phyloP scores from a whole-genome alignment of 352 stramenopile genomes.

The Phytopythium ostracodes region DNA sequence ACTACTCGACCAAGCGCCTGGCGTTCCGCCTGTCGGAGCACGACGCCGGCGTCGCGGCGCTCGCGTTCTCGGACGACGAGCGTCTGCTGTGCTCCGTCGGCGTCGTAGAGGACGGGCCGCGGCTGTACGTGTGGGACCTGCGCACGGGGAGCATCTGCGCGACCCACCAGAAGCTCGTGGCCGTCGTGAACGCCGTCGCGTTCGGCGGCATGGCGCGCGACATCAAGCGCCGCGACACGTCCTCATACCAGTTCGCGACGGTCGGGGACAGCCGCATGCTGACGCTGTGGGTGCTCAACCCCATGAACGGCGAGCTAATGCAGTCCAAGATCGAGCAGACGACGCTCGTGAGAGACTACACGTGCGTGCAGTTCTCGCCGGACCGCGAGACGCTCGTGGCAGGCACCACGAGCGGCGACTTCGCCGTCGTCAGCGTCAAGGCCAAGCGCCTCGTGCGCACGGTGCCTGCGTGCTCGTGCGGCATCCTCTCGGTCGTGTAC shows the following conservation, averaged over 20 bases:
- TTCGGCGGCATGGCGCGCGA: constrained; percentile 87
- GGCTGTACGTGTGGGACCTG: constrained; percentile 90
- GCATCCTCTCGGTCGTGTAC: constrained; percentile 62
- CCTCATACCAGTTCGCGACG: constrained; percentile 87
- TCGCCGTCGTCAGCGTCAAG: constrained; percentile 78
- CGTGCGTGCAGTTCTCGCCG: constrained; percentile 74
- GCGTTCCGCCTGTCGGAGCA: constrained; percentile 89
- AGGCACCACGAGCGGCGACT: constrained; percentile 86
- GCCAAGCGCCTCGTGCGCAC: constrained; percentile 61
- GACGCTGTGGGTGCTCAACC: constrained; percentile 86
- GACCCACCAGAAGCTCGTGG: constrained; percentile 66
- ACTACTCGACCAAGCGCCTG: constrained; percentile 61
- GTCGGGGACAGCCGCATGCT: constrained; percentile 62
- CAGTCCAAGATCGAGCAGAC: constrained; percentile 65
- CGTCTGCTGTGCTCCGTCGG: constrained; percentile 83
- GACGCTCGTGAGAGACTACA: constrained; percentile 77
- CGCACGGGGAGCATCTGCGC: constrained; percentile 85
- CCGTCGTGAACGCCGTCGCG: constrained; percentile 51
- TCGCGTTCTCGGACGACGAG: constrained; percentile 92
- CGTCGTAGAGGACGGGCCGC: constrained; percentile 60
- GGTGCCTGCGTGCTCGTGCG: constrained; percentile 76
- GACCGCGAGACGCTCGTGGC: constrained; percentile 81
- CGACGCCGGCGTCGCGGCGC: constrained; percentile 80
- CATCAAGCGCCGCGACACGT: constrained; percentile 88
- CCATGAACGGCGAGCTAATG: constrained; percentile 69